Base-by-base conservation (phyloP, 1,284 basidiomycete species). In the Microbotryum silenes-acaulis region DNA sequence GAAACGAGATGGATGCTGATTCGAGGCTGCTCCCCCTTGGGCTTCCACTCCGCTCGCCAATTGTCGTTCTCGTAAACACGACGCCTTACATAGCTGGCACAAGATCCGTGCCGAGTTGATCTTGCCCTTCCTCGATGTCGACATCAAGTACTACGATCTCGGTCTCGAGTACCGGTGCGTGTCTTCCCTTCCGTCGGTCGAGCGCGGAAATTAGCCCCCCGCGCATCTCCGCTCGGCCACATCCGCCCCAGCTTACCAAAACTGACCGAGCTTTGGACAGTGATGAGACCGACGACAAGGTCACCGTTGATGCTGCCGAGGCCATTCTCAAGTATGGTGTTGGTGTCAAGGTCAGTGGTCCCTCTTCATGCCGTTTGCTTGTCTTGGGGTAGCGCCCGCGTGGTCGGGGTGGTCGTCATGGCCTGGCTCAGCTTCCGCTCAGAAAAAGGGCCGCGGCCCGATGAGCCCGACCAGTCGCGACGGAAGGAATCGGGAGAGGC, bases 121-220 rank as follows among this genome's bases (percentile, higher is more conserved):
- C 73, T 81, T 97, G 56, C 94, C 94, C 10, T 97, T 92, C 77
- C 80, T 98, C 59, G 83, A 93, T 79, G 80, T 98, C 49, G 90
- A 98, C 74, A 89, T 98, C 82, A 97, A 97, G 78, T 98, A 98
- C 81, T 97, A 85, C 77, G 94, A 98, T 78, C 83, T 98, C 51
- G 92, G 93, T 42, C 83, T 97, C 72, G 90, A 93, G 78, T 81
- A 87, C 78, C 87, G 93, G 64, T 91, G 97, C 77, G 81, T 86
- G 71, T 50, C 16, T 6, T 12, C 23, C 18, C 51, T 56, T 54
- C 25, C n/a, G 4, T 42, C 37, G 37, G 12, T 42, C 12, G 37
- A 42, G 37, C 37, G 14, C 37, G 16, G 37, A 10, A 42, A 42
- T 18, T 42, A 42, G 16, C 37, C 12, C 23, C 16, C 37, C 37